These are phyloP conservation scores for Nicotiana tabacum DNA, from an alignment of 257 asterid genomes.

Conservation along the genomic window DNA sequence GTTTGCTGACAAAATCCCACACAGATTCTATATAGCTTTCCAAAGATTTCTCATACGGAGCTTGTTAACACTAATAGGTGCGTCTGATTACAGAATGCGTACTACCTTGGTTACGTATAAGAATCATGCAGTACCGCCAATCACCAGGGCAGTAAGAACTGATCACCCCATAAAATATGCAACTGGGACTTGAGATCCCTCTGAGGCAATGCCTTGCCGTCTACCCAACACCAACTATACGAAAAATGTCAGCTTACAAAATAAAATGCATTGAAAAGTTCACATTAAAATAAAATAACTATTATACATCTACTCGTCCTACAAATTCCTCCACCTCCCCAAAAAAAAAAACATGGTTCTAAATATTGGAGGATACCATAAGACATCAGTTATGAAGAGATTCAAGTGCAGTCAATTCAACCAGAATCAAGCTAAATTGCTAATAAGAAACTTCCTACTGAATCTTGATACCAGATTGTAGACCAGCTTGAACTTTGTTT, in stretches of 20 bases:
- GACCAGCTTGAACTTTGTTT: constrained; percentile 73
- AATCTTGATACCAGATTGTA: constrained; percentile 63
- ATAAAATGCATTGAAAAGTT: not conserved
- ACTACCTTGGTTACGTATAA: not conserved
- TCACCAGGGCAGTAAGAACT: not conserved
- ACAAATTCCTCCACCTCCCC: not conserved
- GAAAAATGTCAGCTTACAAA: too few relatives aligned
- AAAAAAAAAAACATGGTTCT: not conserved
- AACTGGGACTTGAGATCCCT: not conserved
- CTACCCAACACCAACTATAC: not conserved
- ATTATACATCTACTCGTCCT: not conserved
- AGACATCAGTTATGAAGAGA: not conserved
- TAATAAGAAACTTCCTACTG: constrained; percentile 26
- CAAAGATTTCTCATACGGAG: too few relatives aligned
- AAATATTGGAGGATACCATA: not conserved
- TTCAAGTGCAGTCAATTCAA: not conserved
- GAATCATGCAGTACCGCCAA: not conserved
- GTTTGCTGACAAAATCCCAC: too few relatives aligned
- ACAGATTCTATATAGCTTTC: too few relatives aligned
- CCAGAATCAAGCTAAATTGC: not conserved
- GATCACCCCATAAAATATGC: too few relatives aligned
- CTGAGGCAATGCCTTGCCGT: not conserved
- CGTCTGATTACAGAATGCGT: not conserved
- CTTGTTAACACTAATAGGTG: not conserved
- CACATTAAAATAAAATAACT: not conserved